Evolutionary conservation across 805 yeast species (phyloP).

Genomic region (Cyberlindnera samutprakarnensis): DNA sequence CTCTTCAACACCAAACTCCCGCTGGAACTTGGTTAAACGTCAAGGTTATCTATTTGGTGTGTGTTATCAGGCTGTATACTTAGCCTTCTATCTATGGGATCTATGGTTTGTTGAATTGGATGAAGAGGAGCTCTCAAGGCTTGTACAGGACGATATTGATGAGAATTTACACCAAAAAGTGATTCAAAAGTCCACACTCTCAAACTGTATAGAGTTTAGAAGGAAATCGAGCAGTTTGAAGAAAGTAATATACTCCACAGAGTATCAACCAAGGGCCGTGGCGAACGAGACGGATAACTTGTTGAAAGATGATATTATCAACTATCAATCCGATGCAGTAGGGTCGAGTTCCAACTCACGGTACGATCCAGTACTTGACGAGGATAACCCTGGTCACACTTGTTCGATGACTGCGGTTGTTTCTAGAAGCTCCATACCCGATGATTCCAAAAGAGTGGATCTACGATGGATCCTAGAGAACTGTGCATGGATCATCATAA

Average conservation of each 20-base stretch:
- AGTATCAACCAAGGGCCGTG: constrained; percentile 3
- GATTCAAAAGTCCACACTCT: constrained; percentile 26
- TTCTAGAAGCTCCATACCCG: constrained; percentile 7
- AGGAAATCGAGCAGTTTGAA: constrained; percentile 19
- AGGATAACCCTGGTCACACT: constrained; percentile 1
- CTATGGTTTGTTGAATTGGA: constrained; percentile 17
- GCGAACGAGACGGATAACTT: not conserved
- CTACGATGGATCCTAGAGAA: constrained; percentile 10
- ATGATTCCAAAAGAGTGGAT: constrained; percentile 3
- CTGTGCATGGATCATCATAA: constrained; percentile 10
- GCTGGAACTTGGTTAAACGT: constrained; percentile 34
- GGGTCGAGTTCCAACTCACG: not conserved
- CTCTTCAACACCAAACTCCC: constrained; percentile 13
- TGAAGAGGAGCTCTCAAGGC: constrained; percentile 5
- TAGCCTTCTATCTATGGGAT: constrained; percentile 29
- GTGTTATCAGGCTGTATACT: constrained; percentile 9
- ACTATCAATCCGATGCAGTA: not conserved
- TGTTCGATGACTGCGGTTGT: constrained; percentile 9
- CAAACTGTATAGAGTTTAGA: constrained; percentile 30
- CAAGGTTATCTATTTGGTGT: constrained; percentile 32
- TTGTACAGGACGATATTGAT: constrained; percentile 9
- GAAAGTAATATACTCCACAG: constrained; percentile 15
- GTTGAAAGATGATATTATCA: not conserved
- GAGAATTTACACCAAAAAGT: constrained; percentile 12
- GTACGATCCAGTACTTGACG: not conserved